These are phyloP conservation scores for Jackrogersella minutella DNA, from an alignment of 495 filamentous ascomycete species.

Conservation along the genomic window DNA sequence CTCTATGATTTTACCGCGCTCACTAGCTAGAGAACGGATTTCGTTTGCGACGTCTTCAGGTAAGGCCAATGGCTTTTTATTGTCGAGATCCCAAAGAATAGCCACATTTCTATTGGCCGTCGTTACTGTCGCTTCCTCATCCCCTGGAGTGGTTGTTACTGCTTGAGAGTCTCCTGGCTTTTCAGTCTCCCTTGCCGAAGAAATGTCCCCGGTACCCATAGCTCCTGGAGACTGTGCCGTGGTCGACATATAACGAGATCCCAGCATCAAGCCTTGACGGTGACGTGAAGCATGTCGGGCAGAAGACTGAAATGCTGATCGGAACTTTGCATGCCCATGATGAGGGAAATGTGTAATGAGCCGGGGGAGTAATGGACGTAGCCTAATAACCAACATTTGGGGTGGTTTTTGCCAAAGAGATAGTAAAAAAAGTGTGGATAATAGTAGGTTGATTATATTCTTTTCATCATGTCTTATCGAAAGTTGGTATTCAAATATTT, in stretches of 20 bases:
- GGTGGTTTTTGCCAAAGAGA: no score
- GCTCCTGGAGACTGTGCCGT: neutral
- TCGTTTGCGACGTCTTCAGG: neutral
- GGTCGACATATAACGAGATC: neutral
- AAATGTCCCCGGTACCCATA: neutral
- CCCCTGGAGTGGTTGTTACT: neutral
- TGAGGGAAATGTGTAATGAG: neutral
- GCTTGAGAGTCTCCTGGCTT: neutral
- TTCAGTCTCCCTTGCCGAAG: neutral
- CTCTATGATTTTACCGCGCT: neutral
- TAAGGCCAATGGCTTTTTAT: neutral
- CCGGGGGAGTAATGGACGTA: neutral
- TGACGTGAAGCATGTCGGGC: neutral
- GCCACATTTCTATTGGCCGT: neutral
- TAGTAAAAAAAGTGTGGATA: no score
- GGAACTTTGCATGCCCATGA: neutral
- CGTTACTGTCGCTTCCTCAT: neutral
- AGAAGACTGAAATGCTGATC: neutral
- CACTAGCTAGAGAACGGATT: neutral
- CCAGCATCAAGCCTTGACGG: neutral
- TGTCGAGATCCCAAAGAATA: constrained; percentile 1
- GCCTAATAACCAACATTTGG: neutral
- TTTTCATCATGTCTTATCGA: no score
- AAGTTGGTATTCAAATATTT: no score
- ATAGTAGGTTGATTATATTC: no score